Evolutionary conservation across 768 basidiomycete species (phyloP).

Genomic region (Hygrophoropsis aurantiaca): DNA sequence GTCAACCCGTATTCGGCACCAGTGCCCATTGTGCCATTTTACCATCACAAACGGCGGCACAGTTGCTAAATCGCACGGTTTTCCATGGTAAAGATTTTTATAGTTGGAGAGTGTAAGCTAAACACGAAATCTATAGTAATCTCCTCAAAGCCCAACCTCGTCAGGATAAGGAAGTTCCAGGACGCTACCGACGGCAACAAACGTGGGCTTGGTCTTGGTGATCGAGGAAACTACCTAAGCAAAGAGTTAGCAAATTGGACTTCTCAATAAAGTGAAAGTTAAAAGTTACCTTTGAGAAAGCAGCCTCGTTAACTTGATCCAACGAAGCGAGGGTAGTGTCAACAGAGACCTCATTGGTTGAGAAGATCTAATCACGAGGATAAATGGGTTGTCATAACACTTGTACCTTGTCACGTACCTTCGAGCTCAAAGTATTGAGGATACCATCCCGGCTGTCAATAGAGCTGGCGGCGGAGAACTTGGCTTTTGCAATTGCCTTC

Average conservation of each 20-base stretch:
- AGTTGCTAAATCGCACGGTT: no score
- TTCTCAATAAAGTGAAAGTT: not conserved
- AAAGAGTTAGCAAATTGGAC: not conserved
- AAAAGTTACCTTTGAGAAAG: constrained; percentile 64
- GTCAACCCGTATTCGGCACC: no score
- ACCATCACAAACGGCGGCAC: no score
- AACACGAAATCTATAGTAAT: no score
- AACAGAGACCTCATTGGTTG: constrained; percentile 52
- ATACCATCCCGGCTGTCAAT: constrained; percentile 72
- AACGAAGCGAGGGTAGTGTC: constrained; percentile 65
- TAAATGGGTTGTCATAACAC: constrained; percentile 1
- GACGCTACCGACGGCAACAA: constrained; percentile 82
- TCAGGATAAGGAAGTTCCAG: constrained; percentile 78
- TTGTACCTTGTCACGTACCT: constrained; percentile 44
- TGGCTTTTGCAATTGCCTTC: constrained; percentile 84
- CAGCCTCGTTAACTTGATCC: constrained; percentile 64
- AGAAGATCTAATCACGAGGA: constrained; percentile 53
- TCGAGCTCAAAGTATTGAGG: constrained; percentile 57
- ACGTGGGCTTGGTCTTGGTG: constrained; percentile 78
- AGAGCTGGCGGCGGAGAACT: constrained; percentile 73
- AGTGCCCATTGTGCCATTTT: no score
- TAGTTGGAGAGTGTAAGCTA: no score
- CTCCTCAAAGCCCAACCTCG: constrained; percentile 70
- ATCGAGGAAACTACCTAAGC: constrained; percentile 60
- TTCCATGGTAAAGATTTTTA: no score